Conservation (phyloP, 2,329 filamentous ascomycete genomes). For the Corniculantispora saksenae region DNA sequence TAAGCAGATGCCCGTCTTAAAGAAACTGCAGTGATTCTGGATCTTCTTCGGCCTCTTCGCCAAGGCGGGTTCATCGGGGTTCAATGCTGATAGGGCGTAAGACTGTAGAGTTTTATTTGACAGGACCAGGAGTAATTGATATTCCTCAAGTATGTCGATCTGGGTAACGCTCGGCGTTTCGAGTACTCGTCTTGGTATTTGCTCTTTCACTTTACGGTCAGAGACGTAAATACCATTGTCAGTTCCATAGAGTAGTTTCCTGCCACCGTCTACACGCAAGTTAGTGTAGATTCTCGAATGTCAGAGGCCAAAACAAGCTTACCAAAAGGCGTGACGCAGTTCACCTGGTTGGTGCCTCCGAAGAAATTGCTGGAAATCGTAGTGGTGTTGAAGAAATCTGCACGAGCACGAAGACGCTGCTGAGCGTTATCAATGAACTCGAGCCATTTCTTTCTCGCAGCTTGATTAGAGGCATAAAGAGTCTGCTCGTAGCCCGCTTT, state of each 20-base stretch:
- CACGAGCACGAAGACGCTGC: conserved; percentile 79
- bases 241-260: conserved; percentile 92
- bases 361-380: conserved; percentile 63
- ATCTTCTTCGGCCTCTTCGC: conserved; percentile 93
- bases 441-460: conserved; percentile 92
- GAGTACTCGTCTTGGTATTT: conserved; percentile 75
- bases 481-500: conserved; percentile 94
- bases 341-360: conserved; percentile 75
- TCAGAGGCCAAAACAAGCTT: conserved; percentile 34
- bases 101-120: conserved; percentile 92
- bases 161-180: conserved; percentile 89
- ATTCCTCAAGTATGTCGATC: conserved; percentile 94
- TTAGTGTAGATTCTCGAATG: conserved; percentile 25
- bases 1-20: conserved; percentile 94
- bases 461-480: conserved; percentile 81
- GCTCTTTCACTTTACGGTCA: conserved; percentile 87
- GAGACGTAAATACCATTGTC: conserved; percentile 92
- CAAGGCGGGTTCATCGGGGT: conserved; percentile 77
- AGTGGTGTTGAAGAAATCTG: conserved; percentile 83
- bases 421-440: conserved; percentile 93
- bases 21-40: conserved; percentile 95
- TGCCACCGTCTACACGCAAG: conserved; percentile 74
- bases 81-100: conserved; percentile 83
- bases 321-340: conserved; percentile 92
- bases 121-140: conserved; percentile 85